Conservation (phyloP, 305 asterid genomes). For the Lippia alba region DNA sequence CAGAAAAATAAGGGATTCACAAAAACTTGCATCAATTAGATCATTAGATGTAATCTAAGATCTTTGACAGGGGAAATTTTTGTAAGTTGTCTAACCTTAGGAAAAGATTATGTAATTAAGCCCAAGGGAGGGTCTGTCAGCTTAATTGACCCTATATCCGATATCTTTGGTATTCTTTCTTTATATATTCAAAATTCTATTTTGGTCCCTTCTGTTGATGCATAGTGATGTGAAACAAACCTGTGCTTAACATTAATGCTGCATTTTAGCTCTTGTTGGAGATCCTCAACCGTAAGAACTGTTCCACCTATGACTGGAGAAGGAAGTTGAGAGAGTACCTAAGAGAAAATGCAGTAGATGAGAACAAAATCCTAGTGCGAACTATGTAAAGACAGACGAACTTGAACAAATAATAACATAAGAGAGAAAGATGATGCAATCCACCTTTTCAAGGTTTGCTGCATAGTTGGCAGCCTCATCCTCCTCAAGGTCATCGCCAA, state of each 20-base stretch:
- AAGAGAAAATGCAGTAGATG: constrained; percentile 35
- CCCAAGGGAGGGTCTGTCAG: too few relatives aligned
- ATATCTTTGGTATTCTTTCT: too few relatives aligned
- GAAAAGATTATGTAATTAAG: too few relatives aligned
- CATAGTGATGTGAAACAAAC: constrained; percentile 46
- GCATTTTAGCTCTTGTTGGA: constrained; percentile 91
- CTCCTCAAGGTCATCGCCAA: constrained; percentile 94
- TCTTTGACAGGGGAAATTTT: too few relatives aligned
- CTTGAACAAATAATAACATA: constrained; percentile 1
- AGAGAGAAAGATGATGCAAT: constrained; percentile 12
- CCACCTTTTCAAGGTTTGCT: constrained; percentile 93
- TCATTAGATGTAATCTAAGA: too few relatives aligned
- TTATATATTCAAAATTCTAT: too few relatives aligned
- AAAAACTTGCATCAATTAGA: too few relatives aligned
- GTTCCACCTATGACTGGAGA: constrained; percentile 84
- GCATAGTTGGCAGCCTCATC: constrained; percentile 90
- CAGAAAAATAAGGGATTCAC: too few relatives aligned
- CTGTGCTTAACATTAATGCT: constrained; percentile 85
- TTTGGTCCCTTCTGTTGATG: too few relatives aligned
- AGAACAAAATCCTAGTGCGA: constrained; percentile 27
- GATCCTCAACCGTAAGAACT: constrained; percentile 91
- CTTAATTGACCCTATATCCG: too few relatives aligned
- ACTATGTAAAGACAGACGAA: constrained; percentile 14
- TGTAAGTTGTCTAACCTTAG: too few relatives aligned
- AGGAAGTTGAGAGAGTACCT: constrained; percentile 90